Evolutionary conservation across 2,329 filamentous ascomycete genomes (phyloP), one percentile per base, ranked within the genome.

Genomic region (Paecilomyces formosus): DNA sequence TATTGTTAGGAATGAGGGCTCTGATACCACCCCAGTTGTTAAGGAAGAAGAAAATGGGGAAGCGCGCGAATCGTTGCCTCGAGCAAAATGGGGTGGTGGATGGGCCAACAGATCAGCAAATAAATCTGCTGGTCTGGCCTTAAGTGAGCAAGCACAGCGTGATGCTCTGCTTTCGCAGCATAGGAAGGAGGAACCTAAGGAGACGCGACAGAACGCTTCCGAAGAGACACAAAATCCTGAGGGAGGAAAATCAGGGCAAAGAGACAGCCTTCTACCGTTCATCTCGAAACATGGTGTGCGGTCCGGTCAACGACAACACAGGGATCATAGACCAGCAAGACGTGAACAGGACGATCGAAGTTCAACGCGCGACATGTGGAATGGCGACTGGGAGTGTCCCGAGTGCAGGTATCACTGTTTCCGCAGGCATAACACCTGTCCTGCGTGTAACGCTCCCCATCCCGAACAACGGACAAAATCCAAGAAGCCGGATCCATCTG

Each of bases 131-230:
- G 64, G 63, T 15, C 61, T 75, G 28, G 74, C 70, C 56, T 57
- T 68, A 2, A 67, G 70, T 39, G 72, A 74, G 57, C 64, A 67
- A 54, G 64, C 71, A 18, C 61, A 70, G 30, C 70, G 72, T 28
- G 64, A 70, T 55, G 59, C 65, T 13, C 57, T 74, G 33, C 39
- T 70, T 56, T 61, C 59, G 35, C 53, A 28, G 39, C 18, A 54
- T 7, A 54, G 59, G 50, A 61, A 55, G 33, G 64, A 59, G 39
- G 26, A 21, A 18, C 54, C 24, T 7, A 49, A 50, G 35, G 12
- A 26, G 21, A 28, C 22, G 24, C 22, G 12, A 28, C 24, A 52
- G 50, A 52, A 13, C 22, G 24, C 50, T 28, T 22, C 3, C 15
- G 13, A 13, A 21, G n/a, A 52, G 39, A 18, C 18, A 21, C 50